Conservation (phyloP, 1,284 basidiomycete species). For the Apiotrichum akiyoshidainum region DNA sequence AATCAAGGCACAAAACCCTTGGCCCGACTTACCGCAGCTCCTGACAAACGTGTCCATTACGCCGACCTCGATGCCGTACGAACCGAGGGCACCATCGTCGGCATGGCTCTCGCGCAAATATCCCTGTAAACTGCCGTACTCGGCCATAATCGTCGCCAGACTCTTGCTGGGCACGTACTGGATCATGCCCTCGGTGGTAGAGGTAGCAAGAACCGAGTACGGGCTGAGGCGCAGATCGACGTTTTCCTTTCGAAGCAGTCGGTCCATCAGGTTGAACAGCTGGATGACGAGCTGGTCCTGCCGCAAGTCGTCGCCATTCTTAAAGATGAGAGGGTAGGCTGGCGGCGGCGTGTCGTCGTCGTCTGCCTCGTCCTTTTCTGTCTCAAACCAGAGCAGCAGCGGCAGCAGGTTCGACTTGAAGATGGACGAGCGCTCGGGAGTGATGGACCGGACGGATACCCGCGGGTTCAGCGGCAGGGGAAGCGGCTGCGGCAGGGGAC, state of each 20-base stretch:
- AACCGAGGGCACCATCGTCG: constrained; percentile 86
- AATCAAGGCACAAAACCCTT: not conserved
- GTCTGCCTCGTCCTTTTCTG: constrained; percentile 39
- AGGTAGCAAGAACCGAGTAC: constrained; percentile 92
- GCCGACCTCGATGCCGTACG: constrained; percentile 83
- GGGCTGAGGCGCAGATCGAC: constrained; percentile 88
- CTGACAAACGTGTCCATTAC: constrained; percentile 96
- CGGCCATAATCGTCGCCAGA: constrained; percentile 86
- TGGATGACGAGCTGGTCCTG: constrained; percentile 55
- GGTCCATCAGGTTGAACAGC: constrained; percentile 59
- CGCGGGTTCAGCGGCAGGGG: constrained; percentile 86
- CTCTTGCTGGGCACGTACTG: constrained; percentile 96
- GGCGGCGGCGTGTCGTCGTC: constrained; percentile 16
- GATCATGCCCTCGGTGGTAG: constrained; percentile 87
- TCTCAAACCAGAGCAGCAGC: constrained; percentile 83
- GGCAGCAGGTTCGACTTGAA: constrained; percentile 98
- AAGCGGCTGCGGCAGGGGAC: constrained; percentile 66
- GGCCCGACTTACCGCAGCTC: constrained; percentile 76
- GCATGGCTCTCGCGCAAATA: constrained; percentile 82
- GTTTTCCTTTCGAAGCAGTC: constrained; percentile 88
- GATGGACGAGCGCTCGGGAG: constrained; percentile 84
- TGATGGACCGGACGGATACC: constrained; percentile 76
- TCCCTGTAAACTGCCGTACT: constrained; percentile 85
- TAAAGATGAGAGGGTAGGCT: constrained; percentile 94
- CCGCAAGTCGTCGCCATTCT: constrained; percentile 96